phyloP scores from a whole-genome alignment of 192 early-diverging fungal genomes.

The Kickxella alabastrina region DNA sequence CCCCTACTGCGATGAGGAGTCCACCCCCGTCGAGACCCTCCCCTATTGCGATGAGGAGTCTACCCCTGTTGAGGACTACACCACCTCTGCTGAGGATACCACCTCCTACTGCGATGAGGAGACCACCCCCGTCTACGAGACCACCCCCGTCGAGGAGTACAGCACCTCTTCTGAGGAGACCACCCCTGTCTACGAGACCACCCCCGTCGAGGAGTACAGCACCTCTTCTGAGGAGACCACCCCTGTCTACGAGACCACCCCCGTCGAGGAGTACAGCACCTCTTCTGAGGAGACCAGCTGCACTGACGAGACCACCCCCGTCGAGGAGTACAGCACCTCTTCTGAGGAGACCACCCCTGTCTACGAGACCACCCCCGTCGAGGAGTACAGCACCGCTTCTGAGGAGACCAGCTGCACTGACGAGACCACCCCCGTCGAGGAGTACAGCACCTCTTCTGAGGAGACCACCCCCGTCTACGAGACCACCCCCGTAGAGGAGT shows the following conservation, averaged over 20 bases:
- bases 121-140: no score
- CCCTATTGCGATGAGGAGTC: constrained; percentile 5
- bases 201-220: constrained; percentile 6
- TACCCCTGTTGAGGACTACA: constrained; percentile 1
- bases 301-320: neutral
- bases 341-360: neutral
- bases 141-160: constrained; percentile 3
- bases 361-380: neutral
- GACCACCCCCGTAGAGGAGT: neutral
- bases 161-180: constrained; percentile 6
- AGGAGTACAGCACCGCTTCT: neutral
- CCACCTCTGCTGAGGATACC: constrained; percentile 12
- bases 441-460: neutral
- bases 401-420: constrained; percentile 8
- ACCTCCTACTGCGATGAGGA: constrained; percentile 4
- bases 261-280: constrained; percentile 5
- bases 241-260: constrained; percentile 10
- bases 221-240: constrained; percentile 4
- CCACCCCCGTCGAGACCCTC: constrained; percentile 8
- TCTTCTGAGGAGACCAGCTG: neutral
- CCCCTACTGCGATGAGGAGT: constrained; percentile 9
- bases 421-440: neutral
- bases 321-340: neutral
- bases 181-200: constrained; percentile 4
- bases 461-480: neutral